These are phyloP conservation scores for Chloromonas sp. DNA, from an alignment of 163 green algal genomes.

Conservation along the genomic window DNA sequence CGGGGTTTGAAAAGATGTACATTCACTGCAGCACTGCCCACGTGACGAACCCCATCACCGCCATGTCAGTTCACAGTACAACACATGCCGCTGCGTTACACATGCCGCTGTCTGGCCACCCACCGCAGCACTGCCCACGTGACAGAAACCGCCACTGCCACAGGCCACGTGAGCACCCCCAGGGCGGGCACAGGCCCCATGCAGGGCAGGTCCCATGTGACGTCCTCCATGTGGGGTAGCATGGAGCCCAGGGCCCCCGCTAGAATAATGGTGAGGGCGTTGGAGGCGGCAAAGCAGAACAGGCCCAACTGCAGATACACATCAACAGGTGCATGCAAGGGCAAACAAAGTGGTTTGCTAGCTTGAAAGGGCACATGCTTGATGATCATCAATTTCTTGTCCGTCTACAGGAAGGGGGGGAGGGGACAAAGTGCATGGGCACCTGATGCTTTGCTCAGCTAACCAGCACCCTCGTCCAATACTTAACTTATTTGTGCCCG, in stretches of 20 bases:
- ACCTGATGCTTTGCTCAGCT: too few species aligned
- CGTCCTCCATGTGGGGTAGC: neutral
- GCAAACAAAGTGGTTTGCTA: too few species aligned
- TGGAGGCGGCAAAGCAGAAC: slow-evolving; percentile 26
- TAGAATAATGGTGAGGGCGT: slow-evolving; percentile 28
- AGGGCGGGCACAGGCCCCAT: neutral
- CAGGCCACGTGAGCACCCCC: neutral
- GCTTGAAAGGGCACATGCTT: too few species aligned
- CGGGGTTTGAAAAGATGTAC: neutral
- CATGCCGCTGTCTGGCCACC: slow-evolving; percentile 8
- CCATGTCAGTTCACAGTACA: neutral
- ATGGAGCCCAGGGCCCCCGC: neutral
- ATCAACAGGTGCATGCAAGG: neutral
- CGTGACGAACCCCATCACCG: slow-evolving; percentile 17
- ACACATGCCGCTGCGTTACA: too few species aligned
- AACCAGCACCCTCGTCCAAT: too few species aligned
- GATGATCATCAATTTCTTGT: too few species aligned
- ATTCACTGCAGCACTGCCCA: slow-evolving; percentile 18
- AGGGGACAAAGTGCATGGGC: too few species aligned
- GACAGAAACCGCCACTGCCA: slow-evolving; percentile 21
- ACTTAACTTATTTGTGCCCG: too few species aligned
- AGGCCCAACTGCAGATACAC: slow-evolving; percentile 22
- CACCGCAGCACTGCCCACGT: slow-evolving; percentile 22
- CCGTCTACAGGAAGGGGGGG: too few species aligned
- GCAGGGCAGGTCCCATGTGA: neutral